These are phyloP conservation scores for Eucalyptus camaldulensis DNA, from an alignment of 345 rosid genomes.

Conservation along the genomic window DNA sequence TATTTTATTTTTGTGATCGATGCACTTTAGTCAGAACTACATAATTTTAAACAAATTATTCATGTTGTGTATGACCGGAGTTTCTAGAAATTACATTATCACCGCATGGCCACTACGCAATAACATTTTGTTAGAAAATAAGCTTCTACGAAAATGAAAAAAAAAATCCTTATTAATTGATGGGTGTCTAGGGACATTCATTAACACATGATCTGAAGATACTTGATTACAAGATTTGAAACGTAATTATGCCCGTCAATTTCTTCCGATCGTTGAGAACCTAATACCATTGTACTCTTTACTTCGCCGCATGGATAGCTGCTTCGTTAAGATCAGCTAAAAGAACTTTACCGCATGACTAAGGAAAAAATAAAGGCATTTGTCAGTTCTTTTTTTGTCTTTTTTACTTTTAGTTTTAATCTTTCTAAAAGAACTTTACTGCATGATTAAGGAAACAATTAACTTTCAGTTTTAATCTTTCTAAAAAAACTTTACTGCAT, in stretches of 20 bases:
- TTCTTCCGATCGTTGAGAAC: background rate
- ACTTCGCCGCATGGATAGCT: background rate
- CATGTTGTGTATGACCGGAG: background rate
- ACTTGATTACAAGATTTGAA: background rate
- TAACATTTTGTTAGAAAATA: too few species aligned
- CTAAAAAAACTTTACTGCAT: background rate
- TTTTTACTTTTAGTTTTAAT: background rate
- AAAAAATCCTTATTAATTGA: background rate
- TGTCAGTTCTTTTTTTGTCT: background rate
- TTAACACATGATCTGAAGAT: background rate
- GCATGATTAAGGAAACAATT: too few species aligned
- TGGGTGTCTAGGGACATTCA: background rate
- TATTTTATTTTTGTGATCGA: too few species aligned
- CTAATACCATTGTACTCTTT: background rate
- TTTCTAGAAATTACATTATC: too few species aligned
- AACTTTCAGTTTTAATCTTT: too few species aligned
- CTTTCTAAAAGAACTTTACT: background rate
- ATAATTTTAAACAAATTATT: too few species aligned
- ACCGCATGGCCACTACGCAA: rapidly evolving
- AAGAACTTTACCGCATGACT: background rate
- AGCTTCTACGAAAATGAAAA: background rate
- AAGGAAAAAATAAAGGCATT: background rate
- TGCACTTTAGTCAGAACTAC: background rate
- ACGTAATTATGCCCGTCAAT: background rate
- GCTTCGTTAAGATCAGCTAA: background rate